Percentiles rank a stretch among this genome's conserved stretches.
Evolutionary conservation across 2,329 filamentous ascomycete genomes (phyloP).

Genomic region (Penicillium sp.): DNA sequence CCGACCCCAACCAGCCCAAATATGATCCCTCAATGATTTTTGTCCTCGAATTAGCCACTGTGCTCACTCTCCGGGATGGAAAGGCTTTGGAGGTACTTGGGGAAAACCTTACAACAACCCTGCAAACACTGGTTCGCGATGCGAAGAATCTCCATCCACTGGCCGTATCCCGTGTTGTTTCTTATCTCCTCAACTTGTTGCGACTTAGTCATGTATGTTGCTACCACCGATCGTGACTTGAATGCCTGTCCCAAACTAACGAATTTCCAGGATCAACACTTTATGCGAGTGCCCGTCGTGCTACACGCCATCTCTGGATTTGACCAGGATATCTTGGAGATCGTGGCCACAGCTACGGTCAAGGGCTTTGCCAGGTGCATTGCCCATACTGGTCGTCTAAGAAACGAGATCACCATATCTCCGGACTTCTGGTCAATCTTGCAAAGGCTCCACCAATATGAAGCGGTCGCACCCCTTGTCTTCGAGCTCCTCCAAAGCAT

Average conservation of each 20-base stretch:
- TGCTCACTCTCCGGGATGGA: slow-evolving; percentile 74
- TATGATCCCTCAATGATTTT: slow-evolving; percentile 90
- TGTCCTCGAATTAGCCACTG: slow-evolving; percentile 85
- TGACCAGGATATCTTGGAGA: slow-evolving; percentile 73
- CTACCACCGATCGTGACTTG: slow-evolving; percentile 14
- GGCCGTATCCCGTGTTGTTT: slow-evolving; percentile 79
- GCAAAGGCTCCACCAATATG: slow-evolving; percentile 68
- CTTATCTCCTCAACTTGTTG: slow-evolving; percentile 81
- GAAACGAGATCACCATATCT: slow-evolving; percentile 92
- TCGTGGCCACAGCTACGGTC: slow-evolving; percentile 73
- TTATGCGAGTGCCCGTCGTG: slow-evolving; percentile 86
- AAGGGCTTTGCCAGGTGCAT: slow-evolving; percentile 81
- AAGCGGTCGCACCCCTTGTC: slow-evolving; percentile 72
- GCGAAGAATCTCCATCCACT: slow-evolving; percentile 76
- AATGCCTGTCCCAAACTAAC: slow-evolving; percentile 10
- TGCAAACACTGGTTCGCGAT: slow-evolving; percentile 82
- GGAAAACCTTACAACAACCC: slow-evolving; percentile 73
- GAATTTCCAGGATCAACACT: slow-evolving; percentile 72
- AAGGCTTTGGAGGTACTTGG: slow-evolving; percentile 73
- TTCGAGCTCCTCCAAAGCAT: slow-evolving; percentile 86
- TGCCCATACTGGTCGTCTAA: slow-evolving; percentile 72
- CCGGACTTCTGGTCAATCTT: slow-evolving; percentile 97
- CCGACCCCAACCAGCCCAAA: slow-evolving; percentile 57
- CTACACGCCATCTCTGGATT: slow-evolving; percentile 90
- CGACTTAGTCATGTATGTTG: slow-evolving; percentile 77